Percentiles rank a stretch among this genome's conserved stretches.
Conservation (phyloP, 1,284 basidiomycete species). For the Apiotrichum veenhuisii region DNA sequence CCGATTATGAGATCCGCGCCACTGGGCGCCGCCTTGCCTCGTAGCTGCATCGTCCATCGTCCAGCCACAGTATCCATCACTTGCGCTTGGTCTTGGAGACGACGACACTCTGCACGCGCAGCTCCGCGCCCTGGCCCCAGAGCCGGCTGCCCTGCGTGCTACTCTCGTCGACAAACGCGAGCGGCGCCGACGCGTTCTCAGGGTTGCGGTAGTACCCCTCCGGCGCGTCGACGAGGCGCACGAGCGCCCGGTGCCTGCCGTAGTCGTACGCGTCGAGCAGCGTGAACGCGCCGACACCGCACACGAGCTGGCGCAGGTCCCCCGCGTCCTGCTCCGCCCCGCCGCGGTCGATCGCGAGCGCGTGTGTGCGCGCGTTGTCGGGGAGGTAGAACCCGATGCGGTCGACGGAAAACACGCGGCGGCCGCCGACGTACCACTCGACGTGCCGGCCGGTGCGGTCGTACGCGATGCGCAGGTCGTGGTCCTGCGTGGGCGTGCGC, state of each 20-base stretch:
- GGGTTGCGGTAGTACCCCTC: constrained; percentile 2
- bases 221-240: background rate
- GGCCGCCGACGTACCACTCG: background rate
- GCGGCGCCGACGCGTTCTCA: too few relatives aligned
- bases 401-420: background rate
- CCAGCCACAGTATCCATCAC: too few relatives aligned
- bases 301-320: constrained; percentile 2
- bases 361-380: background rate
- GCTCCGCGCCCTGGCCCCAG: background rate
- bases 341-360: constrained; percentile 2
- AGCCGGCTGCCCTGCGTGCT: background rate
- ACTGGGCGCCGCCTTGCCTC: too few relatives aligned
- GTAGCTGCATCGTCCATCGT: too few relatives aligned
- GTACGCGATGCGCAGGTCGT: constrained; percentile 2
- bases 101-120: background rate
- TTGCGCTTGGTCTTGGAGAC: background rate
- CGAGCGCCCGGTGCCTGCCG: background rate
- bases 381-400: constrained; percentile 1
- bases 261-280: constrained; percentile 2
- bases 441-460: background rate
- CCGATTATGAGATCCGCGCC: too few relatives aligned
- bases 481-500: background rate
- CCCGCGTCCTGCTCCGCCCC: constrained; percentile 4
- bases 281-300: constrained; percentile 7
- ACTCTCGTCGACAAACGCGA: background rate